Base-by-base conservation (phyloP, 202 grass and related monocot species). In the Digitaria exilis region DNA sequence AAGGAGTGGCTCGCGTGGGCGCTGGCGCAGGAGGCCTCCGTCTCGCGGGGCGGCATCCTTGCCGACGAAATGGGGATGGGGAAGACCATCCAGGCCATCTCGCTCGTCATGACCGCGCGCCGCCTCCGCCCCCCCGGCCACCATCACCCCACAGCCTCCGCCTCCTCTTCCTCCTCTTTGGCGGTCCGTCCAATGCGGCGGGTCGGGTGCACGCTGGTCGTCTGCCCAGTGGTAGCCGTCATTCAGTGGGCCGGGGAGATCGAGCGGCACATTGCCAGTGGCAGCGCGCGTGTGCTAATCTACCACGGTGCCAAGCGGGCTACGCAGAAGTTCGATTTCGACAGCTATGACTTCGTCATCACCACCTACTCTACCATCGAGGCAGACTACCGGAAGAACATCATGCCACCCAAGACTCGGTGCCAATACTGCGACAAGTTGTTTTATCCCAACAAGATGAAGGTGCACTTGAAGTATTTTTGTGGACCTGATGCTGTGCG, bases 21-120 rank as follows among this genome's bases (percentile, higher is more conserved):
- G 55, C 88, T 98, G 19, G 89, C 73, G 50, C 91, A 94, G 84
- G 96, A 98, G 75, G 80, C 68, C n/a, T 94, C 89, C 18, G 21
- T 62, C 50, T 65, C 87, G n/a, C 92, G 61, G 32, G 93, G 93
- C 1, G 96, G 96, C 37, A 92, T 99, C 82, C 90, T 99, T 28
- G 96, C 93, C 0, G 93, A 99, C 25, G 96, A 96, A 80, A 99
- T 99, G 96, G 93, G 96, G 28, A 98, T 98, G 96, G 96, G 96
- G 56, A 96, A 96, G 88, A 96, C 91, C 73, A 99, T 99, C 87
- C 96, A 99, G 56, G 96, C 91, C 16, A 96, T 99, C 85, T 91
- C 93, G 35, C 93, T 99, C 44, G 96, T 99, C 73, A 79, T 94
- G 18, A 92, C 89, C 9, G 79, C 96, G 18, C 87, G 91, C 62